A percentile compares a stretch with the other conserved stretches of the same genome.
These are phyloP conservation scores for Daphne laureola DNA, from an alignment of 441 rosid species.

Conservation along the genomic window DNA sequence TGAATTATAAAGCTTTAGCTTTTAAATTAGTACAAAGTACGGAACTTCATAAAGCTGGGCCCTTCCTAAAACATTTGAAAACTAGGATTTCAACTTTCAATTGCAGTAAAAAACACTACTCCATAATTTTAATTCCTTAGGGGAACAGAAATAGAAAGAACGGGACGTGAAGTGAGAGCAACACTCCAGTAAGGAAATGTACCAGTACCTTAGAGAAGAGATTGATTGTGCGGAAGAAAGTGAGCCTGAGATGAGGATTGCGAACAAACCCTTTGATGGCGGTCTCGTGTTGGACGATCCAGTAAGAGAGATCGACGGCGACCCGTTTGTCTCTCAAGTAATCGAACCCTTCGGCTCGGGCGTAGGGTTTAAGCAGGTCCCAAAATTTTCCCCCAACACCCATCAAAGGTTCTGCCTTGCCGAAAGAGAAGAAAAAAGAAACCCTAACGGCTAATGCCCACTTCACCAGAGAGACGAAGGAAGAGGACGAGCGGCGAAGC, in stretches of 20 bases:
- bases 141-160: neutral
- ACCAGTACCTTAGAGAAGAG: slow-evolving; percentile 64
- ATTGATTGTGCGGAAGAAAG: slow-evolving; percentile 79
- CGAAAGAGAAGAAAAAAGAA: neutral
- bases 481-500: neutral
- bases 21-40: no score
- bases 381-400: slow-evolving; percentile 89
- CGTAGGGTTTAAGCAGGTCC: slow-evolving; percentile 69
- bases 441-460: slow-evolving; percentile 11
- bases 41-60: no score
- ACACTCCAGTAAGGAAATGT: neutral
- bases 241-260: slow-evolving; percentile 72
- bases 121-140: neutral
- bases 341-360: slow-evolving; percentile 42
- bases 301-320: slow-evolving; percentile 79
- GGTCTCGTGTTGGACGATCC: slow-evolving; percentile 83
- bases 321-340: slow-evolving; percentile 65
- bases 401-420: no score
- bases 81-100: no score
- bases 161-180: neutral
- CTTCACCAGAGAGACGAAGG: no score
- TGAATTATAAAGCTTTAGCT: no score
- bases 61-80: no score
- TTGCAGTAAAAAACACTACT: no score
- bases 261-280: slow-evolving; percentile 39